These are phyloP conservation scores for Canariomyces notabilis DNA, from an alignment of 2,329 filamentous ascomycete genomes.

Conservation along the genomic window DNA sequence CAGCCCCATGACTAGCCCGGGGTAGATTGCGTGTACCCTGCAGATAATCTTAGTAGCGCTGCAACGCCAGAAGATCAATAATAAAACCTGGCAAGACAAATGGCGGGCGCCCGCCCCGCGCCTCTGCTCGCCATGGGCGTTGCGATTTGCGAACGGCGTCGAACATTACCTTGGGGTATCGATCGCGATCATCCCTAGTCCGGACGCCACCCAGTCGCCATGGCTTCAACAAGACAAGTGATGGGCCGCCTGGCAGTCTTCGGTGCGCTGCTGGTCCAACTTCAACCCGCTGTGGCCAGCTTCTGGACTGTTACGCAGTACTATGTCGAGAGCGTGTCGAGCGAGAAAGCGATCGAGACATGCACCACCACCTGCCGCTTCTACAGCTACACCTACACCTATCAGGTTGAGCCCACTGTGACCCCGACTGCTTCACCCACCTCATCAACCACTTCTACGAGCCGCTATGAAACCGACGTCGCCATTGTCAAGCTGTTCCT, in stretches of 20 bases:
- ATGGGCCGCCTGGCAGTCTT: slow-evolving; percentile 9
- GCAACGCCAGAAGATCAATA: too few species aligned
- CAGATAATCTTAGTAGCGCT: too few species aligned
- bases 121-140: too few species aligned
- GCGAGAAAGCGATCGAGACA: neutral
- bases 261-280: neutral
- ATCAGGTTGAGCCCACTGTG: slow-evolving; percentile 1
- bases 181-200: too few species aligned
- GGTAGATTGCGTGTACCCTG: too few species aligned
- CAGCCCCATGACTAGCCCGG: too few species aligned
- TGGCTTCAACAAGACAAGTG: neutral
- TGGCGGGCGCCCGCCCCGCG: too few species aligned
- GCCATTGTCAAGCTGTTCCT: slow-evolving; percentile 6
- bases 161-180: too few species aligned
- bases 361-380: neutral
- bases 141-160: too few species aligned
- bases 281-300: slow-evolving; percentile 10
- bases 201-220: too few species aligned
- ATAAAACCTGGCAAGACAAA: too few species aligned
- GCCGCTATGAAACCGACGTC: slow-evolving; percentile 9
- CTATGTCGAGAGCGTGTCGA: neutral
- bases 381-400: neutral
- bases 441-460: neutral
- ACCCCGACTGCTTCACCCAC: slow-evolving; percentile 6
- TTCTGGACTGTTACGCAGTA: slow-evolving; percentile 12